Evolutionary conservation across 2,329 filamentous ascomycete species (phyloP).

Genomic region (Penicillium sp.): DNA sequence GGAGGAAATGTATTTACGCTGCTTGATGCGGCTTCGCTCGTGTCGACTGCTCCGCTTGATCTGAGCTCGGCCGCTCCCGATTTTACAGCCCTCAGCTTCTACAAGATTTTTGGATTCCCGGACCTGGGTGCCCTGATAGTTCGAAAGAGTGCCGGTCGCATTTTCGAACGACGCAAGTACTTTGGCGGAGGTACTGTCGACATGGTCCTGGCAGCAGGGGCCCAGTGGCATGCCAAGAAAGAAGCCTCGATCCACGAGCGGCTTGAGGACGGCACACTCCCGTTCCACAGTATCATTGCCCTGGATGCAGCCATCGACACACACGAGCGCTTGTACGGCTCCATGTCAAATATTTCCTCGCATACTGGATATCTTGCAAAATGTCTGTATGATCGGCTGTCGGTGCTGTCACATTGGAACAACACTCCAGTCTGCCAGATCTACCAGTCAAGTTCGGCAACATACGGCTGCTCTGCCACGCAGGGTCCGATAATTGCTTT

Average conservation of each 20-base stretch:
- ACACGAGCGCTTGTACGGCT: slow-evolving; percentile 67
- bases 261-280: slow-evolving; percentile 86
- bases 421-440: slow-evolving; percentile 62
- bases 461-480: slow-evolving; percentile 44
- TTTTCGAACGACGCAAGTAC: slow-evolving; percentile 68
- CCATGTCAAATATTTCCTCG: slow-evolving; percentile 64
- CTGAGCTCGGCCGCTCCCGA: slow-evolving; percentile 70
- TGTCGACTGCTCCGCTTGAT: slow-evolving; percentile 73
- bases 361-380: slow-evolving; percentile 68
- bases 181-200: slow-evolving; percentile 96
- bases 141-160: slow-evolving; percentile 63
- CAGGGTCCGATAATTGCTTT: slow-evolving; percentile 79
- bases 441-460: slow-evolving; percentile 51
- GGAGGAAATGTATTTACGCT: slow-evolving; percentile 60
- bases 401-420: slow-evolving; percentile 66
- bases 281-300: slow-evolving; percentile 86
- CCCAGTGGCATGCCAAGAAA: slow-evolving; percentile 81
- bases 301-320: slow-evolving; percentile 69
- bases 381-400: slow-evolving; percentile 59
- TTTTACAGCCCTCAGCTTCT: slow-evolving; percentile 83
- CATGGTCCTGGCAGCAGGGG: slow-evolving; percentile 73
- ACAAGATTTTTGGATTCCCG: slow-evolving; percentile 98
- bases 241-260: slow-evolving; percentile 69
- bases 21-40: slow-evolving; percentile 78
- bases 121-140: slow-evolving; percentile 84